Base-by-base conservation (phyloP, 1,284 basidiomycete species). In the Malassezia obtusa region DNA sequence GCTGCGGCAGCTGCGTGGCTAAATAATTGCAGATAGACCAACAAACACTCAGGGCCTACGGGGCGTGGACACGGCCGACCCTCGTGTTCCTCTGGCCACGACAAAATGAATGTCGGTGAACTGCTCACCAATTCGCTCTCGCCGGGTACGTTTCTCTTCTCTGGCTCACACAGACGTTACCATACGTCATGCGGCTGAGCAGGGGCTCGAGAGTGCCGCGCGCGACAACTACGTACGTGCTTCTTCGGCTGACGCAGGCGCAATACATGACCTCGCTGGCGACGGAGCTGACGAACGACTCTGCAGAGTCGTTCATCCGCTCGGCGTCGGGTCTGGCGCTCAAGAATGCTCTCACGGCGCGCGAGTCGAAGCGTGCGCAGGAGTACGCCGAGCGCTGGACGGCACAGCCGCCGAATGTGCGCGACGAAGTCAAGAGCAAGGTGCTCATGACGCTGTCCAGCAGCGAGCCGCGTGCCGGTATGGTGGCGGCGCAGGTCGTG, bases 251-350 rank as follows among this genome's bases (percentile, higher is more conserved):
- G 24, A 22, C 10, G 6, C 50, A 62, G 55, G 61, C 64, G 24
- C 45, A 59, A 43, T 71, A 71, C 57, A 65, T 69, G 65, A 60
- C 54, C 36, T 64, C 65, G 52, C 62, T 73, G 31, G 64, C 67
- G n/a, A 52, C 53, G 8, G 68, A 69, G 48, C 50, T 73, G 26
- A 64, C 65, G 52, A 68, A 61, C 51, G 69, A 69, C 46, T 36
- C 51, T 2, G 57, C 63, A 8, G 52, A 56, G 17, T 45, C 84
- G 33, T 84, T 89, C 75, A 82, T 94, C 48, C 82, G 92, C 64
- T 91, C 89, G 70, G 90, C 92, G 15, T 90, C 94, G 22, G 91
- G 89, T 75, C 80, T 99, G 47, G 91, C 91, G 17, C 80, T 99
- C 77, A 99, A 98, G 82, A 99, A 99, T 75, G 83, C 89, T 56